Conservation (phyloP, 305 asterid genomes). For the Fraxinus sp. region DNA sequence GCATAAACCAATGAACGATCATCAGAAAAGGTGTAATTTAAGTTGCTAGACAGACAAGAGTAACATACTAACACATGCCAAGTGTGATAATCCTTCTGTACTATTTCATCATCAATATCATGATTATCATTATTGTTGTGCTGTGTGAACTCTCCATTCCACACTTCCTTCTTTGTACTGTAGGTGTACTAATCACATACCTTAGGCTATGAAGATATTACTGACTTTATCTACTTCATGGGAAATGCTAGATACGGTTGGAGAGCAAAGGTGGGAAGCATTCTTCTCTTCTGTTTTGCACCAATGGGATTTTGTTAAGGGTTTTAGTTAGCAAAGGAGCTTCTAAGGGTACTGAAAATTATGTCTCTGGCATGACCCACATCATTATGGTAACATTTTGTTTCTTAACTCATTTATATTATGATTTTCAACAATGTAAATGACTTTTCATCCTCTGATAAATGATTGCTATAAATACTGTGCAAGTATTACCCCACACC, state of each 20-base stretch:
- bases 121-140: not conserved
- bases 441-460: conserved; percentile 9
- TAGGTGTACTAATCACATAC: conserved; percentile 15
- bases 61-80: not conserved
- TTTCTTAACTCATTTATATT: conserved; percentile 19
- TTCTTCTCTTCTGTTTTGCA: conserved; percentile 88
- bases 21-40: not conserved
- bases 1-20: not conserved
- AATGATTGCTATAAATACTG: conserved; percentile 3
- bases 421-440: conserved; percentile 8
- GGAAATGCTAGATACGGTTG: conserved; percentile 71
- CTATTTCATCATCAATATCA: not conserved
- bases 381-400: conserved; percentile 74
- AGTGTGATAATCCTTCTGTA: not conserved
- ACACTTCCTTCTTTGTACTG: conserved; percentile 11
- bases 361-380: conserved; percentile 69
- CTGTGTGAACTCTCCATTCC: not conserved
- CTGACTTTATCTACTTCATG: conserved; percentile 23
- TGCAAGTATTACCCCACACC: not conserved
- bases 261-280: conserved; percentile 88
- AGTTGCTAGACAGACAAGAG: not conserved
- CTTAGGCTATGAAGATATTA: not conserved
- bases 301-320: conserved; percentile 84
- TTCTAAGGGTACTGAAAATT: conserved; percentile 33
- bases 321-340: conserved; percentile 54